Evolutionary conservation across 306 rosid genomes (phyloP), one percentile per base, ranked within the genome.

Genomic region (Pyrus bretschneideri): DNA sequence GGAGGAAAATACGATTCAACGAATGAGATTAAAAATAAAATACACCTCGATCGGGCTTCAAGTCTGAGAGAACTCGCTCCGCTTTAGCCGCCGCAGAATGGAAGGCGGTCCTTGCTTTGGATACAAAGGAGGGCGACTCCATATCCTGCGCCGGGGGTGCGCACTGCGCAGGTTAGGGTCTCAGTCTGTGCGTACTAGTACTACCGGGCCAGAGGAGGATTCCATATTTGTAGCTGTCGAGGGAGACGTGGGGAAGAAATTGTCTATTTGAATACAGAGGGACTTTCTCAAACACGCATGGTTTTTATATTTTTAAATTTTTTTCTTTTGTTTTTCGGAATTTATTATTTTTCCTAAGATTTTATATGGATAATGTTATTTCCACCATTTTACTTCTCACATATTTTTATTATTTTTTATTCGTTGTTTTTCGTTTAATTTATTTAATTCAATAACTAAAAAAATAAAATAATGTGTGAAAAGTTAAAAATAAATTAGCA

Each of bases 31-130:
- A 25, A 67, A 58, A 59, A 4, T 4, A 17, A 25, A 31, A 8
- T 7, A 7, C 25, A 89, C 95, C 96, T 83, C 90, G 96, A 89
- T 92, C 96, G 78, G 97, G 83, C 79, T 94, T 95, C 55, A 91
- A 92, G 84, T 91, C 97, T 30, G 81, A 72, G 17, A 92, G 83
- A 59, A 92, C 92, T 22, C 97, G 87, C 89, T 92, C 99, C 96
- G 99, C 98, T 91, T 95, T 95, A 21, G 97, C 97, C 75, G 99
- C 99, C 18, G 96, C 98, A 81, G 98, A 96, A 91, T 91, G 88
- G 57, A 96, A 89, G 91, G 98, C 97, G 27, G 86, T 89, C 91
- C 96, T 91, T 68, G 99, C 97, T 89, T 91, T 96, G 52, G 90
- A 96, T 62, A 96, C 97, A 77, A 92, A 89, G 68, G 99, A 88